Evolutionary conservation across 2,329 filamentous ascomycete species (phyloP), one percentile per base, ranked within the genome.

Genomic region (Colletotrichum musae): DNA sequence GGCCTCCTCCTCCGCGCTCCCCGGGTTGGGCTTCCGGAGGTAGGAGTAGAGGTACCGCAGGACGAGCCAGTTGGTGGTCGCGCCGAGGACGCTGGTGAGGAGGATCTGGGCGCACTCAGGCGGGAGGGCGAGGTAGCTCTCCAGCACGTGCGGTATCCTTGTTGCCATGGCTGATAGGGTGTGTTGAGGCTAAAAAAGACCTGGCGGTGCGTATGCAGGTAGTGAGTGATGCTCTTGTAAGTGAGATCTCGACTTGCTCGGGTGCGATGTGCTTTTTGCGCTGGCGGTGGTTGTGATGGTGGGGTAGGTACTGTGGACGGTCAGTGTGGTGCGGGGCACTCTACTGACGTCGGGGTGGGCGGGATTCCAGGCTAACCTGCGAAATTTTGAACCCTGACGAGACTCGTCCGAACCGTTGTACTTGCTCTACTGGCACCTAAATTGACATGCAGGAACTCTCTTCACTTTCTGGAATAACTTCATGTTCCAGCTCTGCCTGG

Each of bases 31-130:
- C 13, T 61, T 66, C 10, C 72, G 69, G 65, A 88, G 81, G 6
- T 84, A 79, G n/a, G 83, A 80, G 75, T 84, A 83, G 3, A 91
- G 77, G 74, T 87, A 87, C 45, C 89, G 84, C 54, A 90, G 79
- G 24, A 90, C 79, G 36, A 92, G 87, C 90, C 91, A 93, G 79
- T 91, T 92, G 2, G 89, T 84, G 70, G 84, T 87, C 18, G 89
- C 88, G 54, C 89, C 89, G 13, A 92, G 83, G 36, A 94, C 90
- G 71, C 88, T 88, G 16, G 92, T 94, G 61, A 95, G 80, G 13
- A 94, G 85, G 21, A 89, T 83, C 47, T 94, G 86, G 43, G 89
- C 88, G 16, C 85, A 81, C 72, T 89, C 85, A 6, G 84, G 81
- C 5, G 89, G 89, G 1, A 91, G 84, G 54, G 80, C 75, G 58